These are phyloP conservation scores for Pseudocercospora fuligena DNA, from an alignment of 2,329 filamentous ascomycete species.

Conservation along the genomic window DNA sequence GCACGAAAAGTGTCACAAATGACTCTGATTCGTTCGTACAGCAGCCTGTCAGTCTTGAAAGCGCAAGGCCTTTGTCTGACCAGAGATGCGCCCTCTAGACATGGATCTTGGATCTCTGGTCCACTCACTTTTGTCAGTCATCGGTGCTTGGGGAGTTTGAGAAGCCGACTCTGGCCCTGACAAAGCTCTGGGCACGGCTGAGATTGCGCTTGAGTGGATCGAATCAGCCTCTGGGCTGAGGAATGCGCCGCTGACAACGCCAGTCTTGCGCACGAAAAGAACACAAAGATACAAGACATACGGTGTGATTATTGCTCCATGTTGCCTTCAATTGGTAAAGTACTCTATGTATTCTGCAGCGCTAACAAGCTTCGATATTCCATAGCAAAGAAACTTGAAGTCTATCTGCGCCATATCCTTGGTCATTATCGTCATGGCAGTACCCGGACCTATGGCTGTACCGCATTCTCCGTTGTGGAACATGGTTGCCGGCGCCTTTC, in stretches of 20 bases:
- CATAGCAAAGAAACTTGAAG: not conserved
- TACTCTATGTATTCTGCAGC: not conserved
- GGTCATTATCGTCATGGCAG: not conserved
- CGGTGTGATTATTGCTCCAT: not conserved
- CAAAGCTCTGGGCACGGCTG: not conserved
- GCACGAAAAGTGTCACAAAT: not conserved
- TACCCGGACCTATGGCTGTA: slow-evolving; percentile 1
- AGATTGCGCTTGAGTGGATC: not conserved
- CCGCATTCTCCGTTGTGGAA: not conserved
- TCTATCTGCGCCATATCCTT: not conserved
- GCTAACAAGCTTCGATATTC: not conserved
- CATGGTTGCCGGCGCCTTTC: slow-evolving; percentile 2
- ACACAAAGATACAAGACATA: not conserved
- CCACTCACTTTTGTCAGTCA: not conserved
- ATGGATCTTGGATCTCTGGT: not conserved
- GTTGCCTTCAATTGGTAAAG: not conserved
- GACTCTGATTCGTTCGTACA: not conserved
- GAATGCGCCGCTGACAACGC: not conserved
- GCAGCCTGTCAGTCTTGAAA: not conserved
- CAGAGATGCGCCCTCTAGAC: not conserved
- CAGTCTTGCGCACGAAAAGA: not conserved
- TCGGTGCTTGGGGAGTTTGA: not conserved
- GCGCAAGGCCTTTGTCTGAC: not conserved
- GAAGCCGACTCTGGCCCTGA: not conserved
- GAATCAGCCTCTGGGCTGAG: not conserved